Conservation (phyloP, 1,139 yeast genomes). For the Debaryomyces udenii region DNA sequence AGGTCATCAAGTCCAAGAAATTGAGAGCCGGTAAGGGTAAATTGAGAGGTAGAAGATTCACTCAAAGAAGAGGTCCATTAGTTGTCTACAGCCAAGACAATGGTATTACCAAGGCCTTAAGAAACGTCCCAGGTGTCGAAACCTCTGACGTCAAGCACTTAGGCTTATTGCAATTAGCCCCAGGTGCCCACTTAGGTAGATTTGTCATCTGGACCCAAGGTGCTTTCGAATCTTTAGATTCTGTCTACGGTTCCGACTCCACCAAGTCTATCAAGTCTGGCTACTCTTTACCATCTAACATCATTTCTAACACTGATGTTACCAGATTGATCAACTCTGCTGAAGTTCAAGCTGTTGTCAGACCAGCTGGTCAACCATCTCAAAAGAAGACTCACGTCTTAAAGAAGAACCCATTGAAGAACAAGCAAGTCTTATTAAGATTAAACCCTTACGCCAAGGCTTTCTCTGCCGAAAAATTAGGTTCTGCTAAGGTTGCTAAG, state of each 20-base stretch:
- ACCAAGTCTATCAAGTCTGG: slow-evolving; percentile 84
- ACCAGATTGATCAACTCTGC: slow-evolving; percentile 98
- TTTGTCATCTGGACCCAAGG: slow-evolving; percentile 99
- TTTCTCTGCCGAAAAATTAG: slow-evolving; percentile 87
- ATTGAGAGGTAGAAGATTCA: slow-evolving; percentile 99
- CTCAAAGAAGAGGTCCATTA: slow-evolving; percentile 99
- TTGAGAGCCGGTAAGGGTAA: slow-evolving; percentile 99
- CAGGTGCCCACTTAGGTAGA: slow-evolving; percentile 99
- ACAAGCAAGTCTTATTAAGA: slow-evolving; percentile 97
- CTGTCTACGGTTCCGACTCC: slow-evolving; percentile 95
- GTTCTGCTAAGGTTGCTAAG: slow-evolving; percentile 77
- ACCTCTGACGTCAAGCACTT: slow-evolving; percentile 90
- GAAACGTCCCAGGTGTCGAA: slow-evolving; percentile 99
- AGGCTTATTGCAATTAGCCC: slow-evolving; percentile 98
- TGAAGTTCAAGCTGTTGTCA: slow-evolving; percentile 96
- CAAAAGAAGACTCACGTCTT: slow-evolving; percentile 94
- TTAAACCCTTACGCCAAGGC: slow-evolving; percentile 99
- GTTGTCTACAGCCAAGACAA: slow-evolving; percentile 98
- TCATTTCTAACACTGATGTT: slow-evolving; percentile 93
- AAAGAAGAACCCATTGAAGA: slow-evolving; percentile 99
- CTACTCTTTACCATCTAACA: slow-evolving; percentile 92
- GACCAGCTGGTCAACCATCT: slow-evolving; percentile 94
- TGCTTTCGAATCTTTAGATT: slow-evolving; percentile 96
- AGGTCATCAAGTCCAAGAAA: slow-evolving; percentile 98
- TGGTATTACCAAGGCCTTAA: slow-evolving; percentile 97